Percentiles rank a stretch among this genome's conserved stretches.
Conservation (phyloP, 352 stramenopile species). For the Aphanomyces cochlioides region DNA sequence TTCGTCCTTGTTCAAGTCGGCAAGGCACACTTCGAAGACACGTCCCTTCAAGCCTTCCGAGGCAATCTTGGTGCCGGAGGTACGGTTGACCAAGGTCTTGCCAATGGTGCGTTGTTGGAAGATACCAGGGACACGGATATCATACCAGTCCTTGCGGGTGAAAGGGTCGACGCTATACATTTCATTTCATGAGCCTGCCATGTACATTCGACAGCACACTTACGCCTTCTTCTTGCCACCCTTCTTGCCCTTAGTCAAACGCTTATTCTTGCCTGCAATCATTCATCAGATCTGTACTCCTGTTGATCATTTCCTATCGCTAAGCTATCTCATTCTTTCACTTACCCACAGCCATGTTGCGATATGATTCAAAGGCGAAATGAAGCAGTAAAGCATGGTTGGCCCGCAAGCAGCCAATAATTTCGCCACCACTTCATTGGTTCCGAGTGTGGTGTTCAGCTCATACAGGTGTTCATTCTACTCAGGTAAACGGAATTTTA, state of each 20-base stretch:
- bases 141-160: conserved; percentile 96
- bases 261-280: conserved; percentile 85
- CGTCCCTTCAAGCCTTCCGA: conserved; percentile 98
- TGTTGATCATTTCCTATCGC: neutral
- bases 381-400: conserved; percentile 73
- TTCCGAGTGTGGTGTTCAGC: conserved; percentile 25
- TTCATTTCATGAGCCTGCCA: conserved; percentile 24
- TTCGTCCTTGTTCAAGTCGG: conserved; percentile 99
- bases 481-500: conserved; percentile 9
- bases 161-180: conserved; percentile 94
- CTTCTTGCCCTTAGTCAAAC: conserved; percentile 90
- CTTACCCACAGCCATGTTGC: conserved; percentile 37
- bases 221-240: conserved; percentile 91
- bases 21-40: conserved; percentile 98
- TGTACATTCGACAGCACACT: conserved; percentile 32
- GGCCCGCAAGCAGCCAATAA: conserved; percentile 26
- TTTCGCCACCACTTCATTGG: conserved; percentile 27
- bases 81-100: conserved; percentile 99
- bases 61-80: conserved; percentile 94
- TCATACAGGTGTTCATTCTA: conserved; percentile 28
- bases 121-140: conserved; percentile 98
- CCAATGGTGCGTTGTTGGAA: conserved; percentile 96
- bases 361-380: conserved; percentile 75
- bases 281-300: conserved; percentile 7
- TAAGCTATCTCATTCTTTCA: conserved; percentile 10